Evolutionary conservation across 1,284 basidiomycete genomes (phyloP).

Genomic region (Ustilago hordei): DNA sequence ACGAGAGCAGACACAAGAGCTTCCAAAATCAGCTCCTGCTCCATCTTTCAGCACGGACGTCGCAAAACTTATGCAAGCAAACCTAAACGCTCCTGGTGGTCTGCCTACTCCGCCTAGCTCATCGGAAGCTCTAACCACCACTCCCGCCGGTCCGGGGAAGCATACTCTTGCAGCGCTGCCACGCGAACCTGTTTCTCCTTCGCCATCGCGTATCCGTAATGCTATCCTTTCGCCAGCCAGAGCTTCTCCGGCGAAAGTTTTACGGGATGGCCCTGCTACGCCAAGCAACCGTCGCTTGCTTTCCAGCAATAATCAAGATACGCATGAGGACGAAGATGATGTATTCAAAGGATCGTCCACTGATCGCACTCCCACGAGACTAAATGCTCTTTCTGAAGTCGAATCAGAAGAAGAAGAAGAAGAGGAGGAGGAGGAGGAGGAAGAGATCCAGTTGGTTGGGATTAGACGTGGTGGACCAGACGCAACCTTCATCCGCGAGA

Average conservation of each 20-base stretch:
- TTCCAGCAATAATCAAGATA: constrained; percentile 1
- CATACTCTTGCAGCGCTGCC: constrained; percentile 23
- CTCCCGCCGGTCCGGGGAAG: constrained; percentile 20
- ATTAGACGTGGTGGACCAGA: constrained; percentile 45
- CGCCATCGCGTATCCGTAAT: constrained; percentile 32
- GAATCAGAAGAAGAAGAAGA: constrained; percentile 22
- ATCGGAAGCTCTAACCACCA: constrained; percentile 34
- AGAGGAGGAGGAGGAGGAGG: constrained; percentile 32
- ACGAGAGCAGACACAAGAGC: constrained; percentile 29
- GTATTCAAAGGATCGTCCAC: constrained; percentile 5
- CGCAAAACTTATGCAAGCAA: constrained; percentile 14
- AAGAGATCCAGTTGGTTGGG: constrained; percentile 40
- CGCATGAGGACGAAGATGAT: constrained; percentile 20
- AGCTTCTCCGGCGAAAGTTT: constrained; percentile 16
- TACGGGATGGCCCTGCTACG: constrained; percentile 9
- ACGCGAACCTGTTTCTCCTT: constrained; percentile 42
- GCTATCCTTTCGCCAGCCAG: constrained; percentile 22
- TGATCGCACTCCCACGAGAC: constrained; percentile 14
- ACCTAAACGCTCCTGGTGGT: constrained; percentile 35
- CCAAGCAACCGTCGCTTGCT: constrained; percentile 14
- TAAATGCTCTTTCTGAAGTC: constrained; percentile 11
- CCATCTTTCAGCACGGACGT: background rate
- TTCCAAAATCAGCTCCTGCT: constrained; percentile 14
- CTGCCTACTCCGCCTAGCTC: constrained; percentile 45
- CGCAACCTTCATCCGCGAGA: constrained; percentile 48